A percentile compares a stretch with the other conserved stretches of the same genome.
Conservation (phyloP, 2,329 filamentous ascomycete genomes). For the Aspergillus fischeri region DNA sequence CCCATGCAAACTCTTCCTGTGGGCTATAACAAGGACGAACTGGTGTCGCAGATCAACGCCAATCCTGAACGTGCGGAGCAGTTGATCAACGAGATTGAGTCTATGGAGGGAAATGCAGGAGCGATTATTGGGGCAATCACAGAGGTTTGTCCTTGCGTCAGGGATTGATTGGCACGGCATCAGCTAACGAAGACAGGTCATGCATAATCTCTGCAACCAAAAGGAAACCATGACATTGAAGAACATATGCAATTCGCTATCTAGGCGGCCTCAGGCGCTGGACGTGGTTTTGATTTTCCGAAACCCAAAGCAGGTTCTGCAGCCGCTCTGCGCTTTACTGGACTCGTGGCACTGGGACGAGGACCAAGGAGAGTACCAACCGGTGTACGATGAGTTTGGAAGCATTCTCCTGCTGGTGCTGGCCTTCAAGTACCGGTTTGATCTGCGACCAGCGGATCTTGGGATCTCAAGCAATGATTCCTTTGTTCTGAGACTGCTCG, state of each 20-base stretch:
- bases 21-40: constrained; percentile 69
- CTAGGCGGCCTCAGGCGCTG: constrained; percentile 52
- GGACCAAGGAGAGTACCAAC: constrained; percentile 61
- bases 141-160: constrained; percentile 50
- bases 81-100: constrained; percentile 76
- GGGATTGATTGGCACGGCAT: neutral
- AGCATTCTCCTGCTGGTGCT: constrained; percentile 57
- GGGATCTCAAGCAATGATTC: constrained; percentile 48
- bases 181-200: constrained; percentile 34
- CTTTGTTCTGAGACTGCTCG: constrained; percentile 54
- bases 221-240: constrained; percentile 63
- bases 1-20: constrained; percentile 74
- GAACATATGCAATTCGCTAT: constrained; percentile 55
- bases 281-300: constrained; percentile 60
- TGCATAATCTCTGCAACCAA: constrained; percentile 54
- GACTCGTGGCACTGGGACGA: constrained; percentile 64
- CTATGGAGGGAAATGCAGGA: constrained; percentile 86
- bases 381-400: constrained; percentile 63
- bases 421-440: constrained; percentile 56
- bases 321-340: constrained; percentile 54
- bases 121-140: constrained; percentile 75
- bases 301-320: constrained; percentile 53
- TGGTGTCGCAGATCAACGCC: constrained; percentile 72
- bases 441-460: constrained; percentile 49
- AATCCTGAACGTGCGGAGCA: constrained; percentile 72